A percentile compares a stretch with the other conserved stretches of the same genome.
Evolutionary conservation across 2,329 filamentous ascomycete genomes (phyloP).

Genomic region (Penicillium capsulatum): DNA sequence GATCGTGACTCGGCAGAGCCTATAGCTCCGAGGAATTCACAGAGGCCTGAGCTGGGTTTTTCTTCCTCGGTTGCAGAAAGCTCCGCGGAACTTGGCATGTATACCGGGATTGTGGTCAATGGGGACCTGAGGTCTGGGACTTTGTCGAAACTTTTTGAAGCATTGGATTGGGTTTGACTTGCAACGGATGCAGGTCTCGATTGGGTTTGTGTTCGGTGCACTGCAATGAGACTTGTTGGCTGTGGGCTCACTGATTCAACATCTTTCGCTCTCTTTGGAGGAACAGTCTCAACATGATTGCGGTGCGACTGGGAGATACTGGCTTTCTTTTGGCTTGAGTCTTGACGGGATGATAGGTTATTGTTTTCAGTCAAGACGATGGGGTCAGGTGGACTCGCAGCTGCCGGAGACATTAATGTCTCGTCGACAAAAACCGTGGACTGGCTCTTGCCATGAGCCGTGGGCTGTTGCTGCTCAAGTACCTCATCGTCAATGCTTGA

Average conservation of each 20-base stretch:
- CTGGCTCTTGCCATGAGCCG: neutral
- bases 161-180: neutral
- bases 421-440: conserved; percentile 24
- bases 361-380: conserved; percentile 19
- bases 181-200: neutral
- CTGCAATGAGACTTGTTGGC: neutral
- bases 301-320: neutral
- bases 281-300: neutral
- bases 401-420: neutral
- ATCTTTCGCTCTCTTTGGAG: neutral
- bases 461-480: no score
- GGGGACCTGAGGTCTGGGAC: conserved; percentile 15
- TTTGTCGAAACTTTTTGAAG: neutral
- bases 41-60: neutral
- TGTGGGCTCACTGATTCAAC: neutral
- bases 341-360: conserved; percentile 20
- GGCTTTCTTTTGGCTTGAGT: conserved; percentile 5
- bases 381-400: neutral
- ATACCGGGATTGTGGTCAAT: conserved; percentile 27
- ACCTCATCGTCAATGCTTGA: neutral
- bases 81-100: conserved; percentile 10
- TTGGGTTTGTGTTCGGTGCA: neutral
- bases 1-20: conserved; percentile 5
- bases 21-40: conserved; percentile 19
- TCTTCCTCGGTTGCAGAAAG: neutral